Evolutionary conservation across 2,329 filamentous ascomycete species (phyloP).

Genomic region (Aspergillus viridinutans): DNA sequence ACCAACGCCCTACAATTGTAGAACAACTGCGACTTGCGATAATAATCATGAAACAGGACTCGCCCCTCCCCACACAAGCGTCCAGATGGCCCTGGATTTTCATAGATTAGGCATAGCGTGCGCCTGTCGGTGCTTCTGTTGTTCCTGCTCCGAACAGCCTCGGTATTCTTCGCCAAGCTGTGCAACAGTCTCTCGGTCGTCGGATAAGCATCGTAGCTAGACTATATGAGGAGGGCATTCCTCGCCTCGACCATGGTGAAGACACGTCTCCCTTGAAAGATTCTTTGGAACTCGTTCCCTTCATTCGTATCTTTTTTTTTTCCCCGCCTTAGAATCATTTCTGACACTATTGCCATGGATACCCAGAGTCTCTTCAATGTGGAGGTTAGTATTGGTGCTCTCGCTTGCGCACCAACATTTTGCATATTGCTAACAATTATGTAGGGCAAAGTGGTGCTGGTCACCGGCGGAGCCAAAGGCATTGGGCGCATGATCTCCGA

Average conservation of each 20-base stretch:
- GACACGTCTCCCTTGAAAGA: not conserved
- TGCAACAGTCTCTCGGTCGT: constrained; percentile 15
- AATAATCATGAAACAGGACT: not conserved
- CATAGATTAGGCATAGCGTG: constrained; percentile 18
- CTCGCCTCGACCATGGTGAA: not conserved
- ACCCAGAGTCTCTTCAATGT: constrained; percentile 54
- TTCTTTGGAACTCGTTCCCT: not conserved
- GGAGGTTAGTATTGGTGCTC: constrained; percentile 44
- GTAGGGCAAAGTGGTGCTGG: constrained; percentile 45
- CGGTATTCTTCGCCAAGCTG: constrained; percentile 16
- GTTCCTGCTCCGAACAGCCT: constrained; percentile 18
- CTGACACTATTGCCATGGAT: constrained; percentile 45
- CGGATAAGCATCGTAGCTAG: constrained; percentile 15
- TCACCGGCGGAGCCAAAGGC: constrained; percentile 50
- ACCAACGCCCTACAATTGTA: not conserved
- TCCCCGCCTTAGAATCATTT: not conserved
- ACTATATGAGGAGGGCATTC: not conserved
- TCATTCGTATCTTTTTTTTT: not conserved
- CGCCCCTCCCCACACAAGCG: not conserved
- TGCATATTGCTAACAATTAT: constrained; percentile 32
- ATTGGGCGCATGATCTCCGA: constrained; percentile 54
- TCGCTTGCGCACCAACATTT: constrained; percentile 54
- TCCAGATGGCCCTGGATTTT: not conserved
- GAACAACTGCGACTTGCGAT: not conserved
- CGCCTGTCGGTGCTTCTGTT: constrained; percentile 7